phyloP scores from a whole-genome alignment of 345 rosid species.

The Brassica incana region DNA sequence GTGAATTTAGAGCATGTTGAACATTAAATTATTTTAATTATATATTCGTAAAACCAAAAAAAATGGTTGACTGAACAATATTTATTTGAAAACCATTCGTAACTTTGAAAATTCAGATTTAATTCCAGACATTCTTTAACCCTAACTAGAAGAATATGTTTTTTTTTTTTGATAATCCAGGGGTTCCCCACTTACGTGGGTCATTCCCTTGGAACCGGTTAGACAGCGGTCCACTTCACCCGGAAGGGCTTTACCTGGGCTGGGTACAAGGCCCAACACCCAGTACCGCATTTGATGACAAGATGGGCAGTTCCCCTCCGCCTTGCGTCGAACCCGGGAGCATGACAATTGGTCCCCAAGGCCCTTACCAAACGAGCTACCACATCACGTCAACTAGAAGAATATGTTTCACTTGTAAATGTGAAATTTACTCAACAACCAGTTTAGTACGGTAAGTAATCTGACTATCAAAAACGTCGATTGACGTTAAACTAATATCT shows the following conservation, averaged over 20 bases:
- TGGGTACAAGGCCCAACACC: no score
- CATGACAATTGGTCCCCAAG: no score
- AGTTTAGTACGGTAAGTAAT: not conserved
- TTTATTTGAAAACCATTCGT: not conserved
- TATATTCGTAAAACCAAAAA: not conserved
- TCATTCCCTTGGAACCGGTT: no score
- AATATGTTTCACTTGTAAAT: not conserved
- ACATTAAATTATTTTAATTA: not conserved
- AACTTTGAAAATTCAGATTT: not conserved
- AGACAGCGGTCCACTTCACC: no score
- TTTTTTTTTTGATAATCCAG: no score
- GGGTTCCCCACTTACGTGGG: no score
- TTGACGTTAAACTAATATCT: not conserved
- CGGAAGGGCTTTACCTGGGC: no score
- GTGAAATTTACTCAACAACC: not conserved
- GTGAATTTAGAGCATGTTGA: not conserved
- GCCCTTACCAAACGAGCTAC: no score
- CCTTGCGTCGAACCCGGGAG: no score
- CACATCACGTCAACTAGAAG: no score
- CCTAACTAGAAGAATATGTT: not conserved
- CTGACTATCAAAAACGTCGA: not conserved
- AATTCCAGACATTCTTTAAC: not conserved
- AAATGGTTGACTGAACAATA: not conserved
- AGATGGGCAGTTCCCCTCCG: no score
- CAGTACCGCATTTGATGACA: no score